phyloP scores from a whole-genome alignment of 257 asterid genomes.

The Petrea volubilis region DNA sequence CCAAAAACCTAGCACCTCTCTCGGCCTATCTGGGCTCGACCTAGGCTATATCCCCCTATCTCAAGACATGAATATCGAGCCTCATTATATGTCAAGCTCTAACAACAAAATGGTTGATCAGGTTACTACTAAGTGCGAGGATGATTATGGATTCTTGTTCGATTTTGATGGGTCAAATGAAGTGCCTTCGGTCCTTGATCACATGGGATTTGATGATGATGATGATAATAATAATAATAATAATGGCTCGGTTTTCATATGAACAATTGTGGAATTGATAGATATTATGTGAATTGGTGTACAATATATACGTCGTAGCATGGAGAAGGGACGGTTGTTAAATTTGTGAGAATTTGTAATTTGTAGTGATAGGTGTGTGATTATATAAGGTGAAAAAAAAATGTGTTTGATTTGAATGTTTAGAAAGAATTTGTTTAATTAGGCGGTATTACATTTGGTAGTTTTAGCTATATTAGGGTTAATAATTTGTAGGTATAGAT shows the following conservation, averaged over 20 bases:
- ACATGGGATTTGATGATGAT: conserved; percentile 43
- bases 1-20: conserved; percentile 37
- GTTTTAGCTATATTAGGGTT: conserved; percentile 14
- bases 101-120: conserved; percentile 10
- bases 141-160: conserved; percentile 42
- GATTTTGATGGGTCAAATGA: conserved; percentile 33
- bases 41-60: conserved; percentile 22
- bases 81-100: not conserved
- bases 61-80: conserved; percentile 8
- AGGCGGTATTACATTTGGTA: not conserved
- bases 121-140: conserved; percentile 28
- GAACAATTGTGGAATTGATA: conserved; percentile 11
- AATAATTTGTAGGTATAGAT: not conserved
- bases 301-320: conserved; percentile 1
- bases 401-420: conserved; percentile 22
- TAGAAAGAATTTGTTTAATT: conserved; percentile 11
- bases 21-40: conserved; percentile 21
- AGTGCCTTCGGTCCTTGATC: conserved; percentile 20
- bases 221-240: no score
- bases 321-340: not conserved
- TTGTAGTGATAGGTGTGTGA: conserved; percentile 30
- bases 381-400: not conserved
- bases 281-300: not conserved
- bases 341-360: conserved; percentile 8
- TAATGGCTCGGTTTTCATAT: conserved; percentile 42